Base-by-base conservation (phyloP, 176 grass and related monocot genomes). In the Hordeum marinum region DNA sequence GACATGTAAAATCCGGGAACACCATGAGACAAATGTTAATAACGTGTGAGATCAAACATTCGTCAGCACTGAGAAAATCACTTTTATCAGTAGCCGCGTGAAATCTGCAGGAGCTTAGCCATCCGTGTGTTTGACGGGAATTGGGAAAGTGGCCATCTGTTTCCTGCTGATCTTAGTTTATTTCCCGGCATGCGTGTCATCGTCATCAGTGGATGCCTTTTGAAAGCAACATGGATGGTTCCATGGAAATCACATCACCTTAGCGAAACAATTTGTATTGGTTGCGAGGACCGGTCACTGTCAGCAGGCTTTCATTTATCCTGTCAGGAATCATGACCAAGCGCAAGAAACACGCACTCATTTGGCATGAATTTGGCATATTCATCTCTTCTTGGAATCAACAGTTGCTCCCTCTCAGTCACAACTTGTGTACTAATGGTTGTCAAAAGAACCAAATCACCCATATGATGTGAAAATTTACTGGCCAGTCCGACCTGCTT, bases 231-330 rank as follows among this genome's bases (percentile, higher is more conserved):
- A 26, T 4, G 35, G 35, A 83, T 73, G 67, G 21, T 35, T 60
- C 25, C 84, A 90, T 39, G 24, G 82, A 45, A 83, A 90, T 31
- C 48, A 52, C 48, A 52, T 52, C 84, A 24, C 84, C 39, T 65
- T 86, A 35, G 7, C 4, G 25, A 11, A 34, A 84, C 32, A 9
- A 18, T 57, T 57, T 57, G 41, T 83, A 87, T 63, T 37, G 36
- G 21, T 18, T n/a, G 27, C 27, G 15, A 37, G n/a, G 26, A 25
- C 77, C 23, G 1, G 11, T 81, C 77, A 9, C 29, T 29, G 2
- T 81, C 87, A 20, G 24, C 82, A 55, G 29, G 1, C 34, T 55
- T 52, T 55, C 8, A 13, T 64, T 29, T 74, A 74, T 74, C 71
- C 18, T 74, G 45, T 9, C 23, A 46, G 70, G 3, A 17, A 6